Base-by-base conservation (phyloP, 1,284 basidiomycete species). In the Bjerkandera adusta region DNA sequence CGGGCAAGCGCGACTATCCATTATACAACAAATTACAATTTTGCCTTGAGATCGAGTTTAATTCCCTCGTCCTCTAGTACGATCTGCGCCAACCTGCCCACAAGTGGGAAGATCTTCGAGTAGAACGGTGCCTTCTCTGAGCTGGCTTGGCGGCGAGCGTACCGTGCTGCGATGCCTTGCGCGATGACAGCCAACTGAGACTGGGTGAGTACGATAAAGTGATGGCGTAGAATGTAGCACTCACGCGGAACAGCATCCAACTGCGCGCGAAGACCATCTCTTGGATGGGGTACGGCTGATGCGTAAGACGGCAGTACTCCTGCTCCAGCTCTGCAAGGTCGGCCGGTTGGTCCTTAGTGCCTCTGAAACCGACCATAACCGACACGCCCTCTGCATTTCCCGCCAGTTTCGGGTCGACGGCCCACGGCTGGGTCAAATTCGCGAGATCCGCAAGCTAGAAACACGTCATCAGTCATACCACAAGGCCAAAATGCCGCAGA, bases 141-240 rank as follows among this genome's bases (percentile, higher is more conserved):
- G 58, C 85, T 92, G 0, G 93, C 93, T 68, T 96, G 93, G 6
- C 90, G 81, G 37, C 83, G 75, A 0, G 91, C 89, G 42, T 80
- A 81, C 12, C 96, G 80, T 4, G 96, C 95, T 1, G 94, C 92
- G 50, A 98, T 96, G 3, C 95, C 95, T 68, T 98, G 95, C 1
- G 81, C 72, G 56, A 97, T 97, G 50, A 98, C 81, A 0, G 92
- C 80, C 30, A 91, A 68, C 86, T 40, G 29, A 37, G 43, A 26
- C 35, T 16, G 16, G 3, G 20, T 41, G 7, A 40, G 32, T 34
- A 35, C 37, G 20, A 18, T 33, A 45, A 24, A 8, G 25, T 29
- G 7, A 27, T n/a, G n/a, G 44, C 1, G 25, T n/a, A 33, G 20
- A 32, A 25, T 34, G 32, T 39, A 11, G n/a, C 11, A 66, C 83